Conservation (phyloP, 1,284 basidiomycete genomes). For the Trametes polyzona region DNA sequence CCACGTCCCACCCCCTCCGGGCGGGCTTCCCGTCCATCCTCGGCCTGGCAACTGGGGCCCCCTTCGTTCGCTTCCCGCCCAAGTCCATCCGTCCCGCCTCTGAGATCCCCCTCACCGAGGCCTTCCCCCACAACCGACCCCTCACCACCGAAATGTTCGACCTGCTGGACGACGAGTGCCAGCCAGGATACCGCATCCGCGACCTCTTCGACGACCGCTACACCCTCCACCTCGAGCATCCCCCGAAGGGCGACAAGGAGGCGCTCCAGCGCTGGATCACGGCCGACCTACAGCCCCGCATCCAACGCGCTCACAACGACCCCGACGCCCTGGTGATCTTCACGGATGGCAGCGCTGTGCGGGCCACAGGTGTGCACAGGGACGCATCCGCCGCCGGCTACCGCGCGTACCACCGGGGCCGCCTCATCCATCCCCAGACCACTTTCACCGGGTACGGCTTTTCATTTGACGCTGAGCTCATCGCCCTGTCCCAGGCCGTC, state of each 20-base stretch:
- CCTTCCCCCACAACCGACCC: not conserved
- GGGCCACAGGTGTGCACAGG: not conserved
- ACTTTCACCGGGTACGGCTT: not conserved
- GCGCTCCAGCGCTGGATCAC: not conserved
- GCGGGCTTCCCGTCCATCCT: not conserved
- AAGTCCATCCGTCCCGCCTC: not conserved
- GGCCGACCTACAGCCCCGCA: not conserved
- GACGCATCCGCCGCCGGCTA: not conserved
- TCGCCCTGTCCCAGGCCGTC: not conserved
- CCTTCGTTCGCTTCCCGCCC: not conserved
- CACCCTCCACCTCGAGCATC: not conserved
- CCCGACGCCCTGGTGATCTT: not conserved
- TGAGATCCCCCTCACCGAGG: not conserved
- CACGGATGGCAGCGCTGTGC: conserved; percentile 5
- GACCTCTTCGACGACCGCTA: not conserved
- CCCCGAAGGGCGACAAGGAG: not conserved
- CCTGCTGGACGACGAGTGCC: not conserved
- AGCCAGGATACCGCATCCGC: not conserved
- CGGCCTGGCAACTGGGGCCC: not conserved
- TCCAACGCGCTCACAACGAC: not conserved
- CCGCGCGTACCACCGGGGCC: not conserved
- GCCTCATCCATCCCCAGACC: no score
- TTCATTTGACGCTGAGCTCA: not conserved
- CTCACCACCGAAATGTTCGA: not conserved
- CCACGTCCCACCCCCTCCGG: not conserved